Conservation (phyloP, 495 filamentous ascomycete species). For the Hypoxylon crocopeplum region DNA sequence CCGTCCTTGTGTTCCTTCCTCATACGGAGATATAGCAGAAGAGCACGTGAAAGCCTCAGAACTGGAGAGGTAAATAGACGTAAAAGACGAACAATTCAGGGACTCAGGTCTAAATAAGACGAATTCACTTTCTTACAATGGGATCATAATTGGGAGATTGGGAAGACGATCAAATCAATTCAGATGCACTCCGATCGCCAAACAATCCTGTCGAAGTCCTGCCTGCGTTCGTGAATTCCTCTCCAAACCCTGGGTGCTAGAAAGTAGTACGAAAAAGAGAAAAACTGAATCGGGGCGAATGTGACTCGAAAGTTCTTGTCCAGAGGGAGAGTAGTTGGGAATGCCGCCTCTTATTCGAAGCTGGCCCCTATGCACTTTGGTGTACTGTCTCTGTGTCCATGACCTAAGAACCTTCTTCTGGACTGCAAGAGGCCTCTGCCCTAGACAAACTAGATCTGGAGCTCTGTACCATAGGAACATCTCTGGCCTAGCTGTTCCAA, state of each 20-base stretch:
- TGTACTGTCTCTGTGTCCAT: constrained; percentile 22
- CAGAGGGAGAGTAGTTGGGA: constrained; percentile 19
- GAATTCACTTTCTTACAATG: too few relatives aligned
- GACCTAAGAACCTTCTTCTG: constrained; percentile 31
- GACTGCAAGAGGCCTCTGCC: constrained; percentile 16
- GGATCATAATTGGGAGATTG: too few relatives aligned
- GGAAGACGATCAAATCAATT: constrained; percentile 50
- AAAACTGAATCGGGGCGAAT: constrained; percentile 39
- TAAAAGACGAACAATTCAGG: too few relatives aligned
- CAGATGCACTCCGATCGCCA: constrained; percentile 53
- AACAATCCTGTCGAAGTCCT: constrained; percentile 55
- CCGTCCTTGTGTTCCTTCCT: too few relatives aligned
- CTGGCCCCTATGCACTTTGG: constrained; percentile 2
- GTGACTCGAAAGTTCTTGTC: constrained; percentile 28
- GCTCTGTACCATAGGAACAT: constrained; percentile 25
- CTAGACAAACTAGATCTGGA: constrained; percentile 18
- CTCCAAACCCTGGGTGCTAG: constrained; percentile 39
- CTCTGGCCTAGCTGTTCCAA: constrained; percentile 21
- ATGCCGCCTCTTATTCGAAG: constrained; percentile 13
- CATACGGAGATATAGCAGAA: too few relatives aligned
- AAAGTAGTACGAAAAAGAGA: constrained; percentile 50
- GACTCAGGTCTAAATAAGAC: too few relatives aligned
- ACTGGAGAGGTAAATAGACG: too few relatives aligned
- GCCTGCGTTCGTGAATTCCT: constrained; percentile 48
- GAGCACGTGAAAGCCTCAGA: too few relatives aligned